These are phyloP conservation scores for Micromonas pusilla DNA, from an alignment of 139 green algal species.

Conservation along the genomic window DNA sequence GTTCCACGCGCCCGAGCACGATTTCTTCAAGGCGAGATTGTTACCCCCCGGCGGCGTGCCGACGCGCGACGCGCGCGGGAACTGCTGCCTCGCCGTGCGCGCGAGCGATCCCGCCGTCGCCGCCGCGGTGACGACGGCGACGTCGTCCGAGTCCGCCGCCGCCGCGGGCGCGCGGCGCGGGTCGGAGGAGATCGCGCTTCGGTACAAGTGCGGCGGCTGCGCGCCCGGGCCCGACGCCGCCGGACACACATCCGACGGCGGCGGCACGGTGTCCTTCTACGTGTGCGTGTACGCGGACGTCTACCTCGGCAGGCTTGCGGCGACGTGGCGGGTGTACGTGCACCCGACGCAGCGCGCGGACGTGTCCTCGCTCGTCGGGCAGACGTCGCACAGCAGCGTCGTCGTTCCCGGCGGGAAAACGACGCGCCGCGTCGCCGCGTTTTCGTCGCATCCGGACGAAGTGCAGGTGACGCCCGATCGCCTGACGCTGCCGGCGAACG, in stretches of 20 bases:
- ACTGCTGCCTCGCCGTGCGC: neutral
- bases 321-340: conserved; percentile 55
- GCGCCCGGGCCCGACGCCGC: neutral
- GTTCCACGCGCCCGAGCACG: conserved; percentile 44
- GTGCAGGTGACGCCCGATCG: conserved; percentile 45
- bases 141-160: neutral
- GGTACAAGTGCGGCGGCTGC: conserved; percentile 44
- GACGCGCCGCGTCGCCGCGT: conserved; percentile 42
- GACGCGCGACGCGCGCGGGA: neutral
- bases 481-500: conserved; percentile 45
- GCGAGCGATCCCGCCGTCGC: neutral
- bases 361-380: conserved; percentile 50
- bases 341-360: conserved; percentile 52
- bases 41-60: conserved; percentile 15
- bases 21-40: conserved; percentile 28
- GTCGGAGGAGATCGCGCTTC: conserved; percentile 34
- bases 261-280: conserved; percentile 28
- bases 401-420: conserved; percentile 41
- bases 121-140: conserved; percentile 20
- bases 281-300: conserved; percentile 50
- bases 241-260: conserved; percentile 35
- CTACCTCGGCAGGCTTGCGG: conserved; percentile 42
- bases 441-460: conserved; percentile 50
- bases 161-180: no score
- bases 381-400: conserved; percentile 46